Conservation (phyloP, 1,284 basidiomycete species). For the Serendipita sp. region DNA sequence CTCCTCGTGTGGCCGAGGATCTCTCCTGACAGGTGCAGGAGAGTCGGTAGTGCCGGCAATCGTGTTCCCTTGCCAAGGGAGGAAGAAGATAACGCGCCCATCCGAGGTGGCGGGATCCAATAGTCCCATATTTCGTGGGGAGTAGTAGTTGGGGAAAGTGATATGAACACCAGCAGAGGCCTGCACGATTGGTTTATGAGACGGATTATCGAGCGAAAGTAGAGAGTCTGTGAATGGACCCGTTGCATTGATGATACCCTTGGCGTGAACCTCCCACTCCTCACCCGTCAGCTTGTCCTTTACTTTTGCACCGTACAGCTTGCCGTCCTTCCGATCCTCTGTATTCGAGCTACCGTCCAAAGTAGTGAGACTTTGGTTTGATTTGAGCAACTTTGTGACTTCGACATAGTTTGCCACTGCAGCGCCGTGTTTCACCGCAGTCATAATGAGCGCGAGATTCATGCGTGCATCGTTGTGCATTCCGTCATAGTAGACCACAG, state of each 20-base stretch:
- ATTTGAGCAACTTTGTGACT: constrained; percentile 69
- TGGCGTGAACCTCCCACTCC: constrained; percentile 71
- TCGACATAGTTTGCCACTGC: constrained; percentile 83
- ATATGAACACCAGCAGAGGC: constrained; percentile 91
- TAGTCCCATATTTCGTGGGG: constrained; percentile 87
- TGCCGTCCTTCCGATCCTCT: constrained; percentile 28
- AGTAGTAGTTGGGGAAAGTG: constrained; percentile 94
- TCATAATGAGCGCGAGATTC: constrained; percentile 91
- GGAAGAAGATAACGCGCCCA: constrained; percentile 96
- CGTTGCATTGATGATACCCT: constrained; percentile 93
- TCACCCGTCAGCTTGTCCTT: constrained; percentile 76
- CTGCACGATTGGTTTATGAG: constrained; percentile 76
- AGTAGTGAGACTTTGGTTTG: constrained; percentile 19
- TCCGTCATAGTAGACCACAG: constrained; percentile 96
- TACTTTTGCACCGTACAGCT: constrained; percentile 65
- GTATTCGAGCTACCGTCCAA: neutral
- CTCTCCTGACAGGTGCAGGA: constrained; percentile 59
- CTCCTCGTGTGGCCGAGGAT: constrained; percentile 80
- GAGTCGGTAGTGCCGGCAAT: constrained; percentile 96
- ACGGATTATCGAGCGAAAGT: constrained; percentile 73
- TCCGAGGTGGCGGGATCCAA: constrained; percentile 93
- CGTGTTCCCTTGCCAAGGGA: constrained; percentile 96
- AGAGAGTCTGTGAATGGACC: constrained; percentile 88
- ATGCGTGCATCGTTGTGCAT: constrained; percentile 92
- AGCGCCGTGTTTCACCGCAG: constrained; percentile 87